Percentiles rank a stretch among this genome's conserved stretches.
Evolutionary conservation across 2,329 filamentous ascomycete species (phyloP).

Genomic region (Fusarium irregulare): DNA sequence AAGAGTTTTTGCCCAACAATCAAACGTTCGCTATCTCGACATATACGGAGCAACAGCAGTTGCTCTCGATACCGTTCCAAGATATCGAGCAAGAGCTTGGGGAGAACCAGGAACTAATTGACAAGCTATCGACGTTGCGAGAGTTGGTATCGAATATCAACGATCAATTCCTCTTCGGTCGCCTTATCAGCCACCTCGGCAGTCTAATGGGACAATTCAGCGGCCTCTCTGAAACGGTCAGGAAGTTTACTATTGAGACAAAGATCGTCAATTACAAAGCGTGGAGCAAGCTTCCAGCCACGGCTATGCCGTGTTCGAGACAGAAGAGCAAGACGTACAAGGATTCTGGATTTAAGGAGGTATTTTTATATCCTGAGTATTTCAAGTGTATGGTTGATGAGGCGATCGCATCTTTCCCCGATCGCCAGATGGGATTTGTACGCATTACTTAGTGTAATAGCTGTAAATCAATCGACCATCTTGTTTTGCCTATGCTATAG

Average conservation of each 20-base stretch:
- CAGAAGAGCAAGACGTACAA: background rate
- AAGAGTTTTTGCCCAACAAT: too few species aligned
- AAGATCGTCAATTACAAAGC: background rate
- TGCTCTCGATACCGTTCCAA: too few species aligned
- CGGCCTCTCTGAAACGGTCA: background rate
- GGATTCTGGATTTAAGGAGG: background rate
- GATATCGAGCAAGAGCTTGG: too few species aligned
- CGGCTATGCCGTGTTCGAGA: background rate
- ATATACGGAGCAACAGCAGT: too few species aligned
- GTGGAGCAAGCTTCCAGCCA: background rate
- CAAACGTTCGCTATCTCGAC: too few species aligned
- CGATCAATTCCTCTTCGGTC: too few species aligned
- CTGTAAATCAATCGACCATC: rapidly evolving
- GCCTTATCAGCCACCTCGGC: too few species aligned
- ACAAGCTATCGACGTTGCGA: too few species aligned
- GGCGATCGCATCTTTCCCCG: background rate
- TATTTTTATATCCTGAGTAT: background rate
- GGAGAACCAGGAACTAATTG: rapidly evolving
- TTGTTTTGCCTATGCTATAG: too few species aligned
- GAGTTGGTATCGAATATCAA: too few species aligned
- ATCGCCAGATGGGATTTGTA: background rate
- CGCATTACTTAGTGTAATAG: background rate
- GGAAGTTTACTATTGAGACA: background rate
- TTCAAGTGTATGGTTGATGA: background rate
- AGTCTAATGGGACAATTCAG: background rate